phyloP scores from a whole-genome alignment of 2,329 filamentous ascomycete species.

The Fusarium sp. region DNA sequence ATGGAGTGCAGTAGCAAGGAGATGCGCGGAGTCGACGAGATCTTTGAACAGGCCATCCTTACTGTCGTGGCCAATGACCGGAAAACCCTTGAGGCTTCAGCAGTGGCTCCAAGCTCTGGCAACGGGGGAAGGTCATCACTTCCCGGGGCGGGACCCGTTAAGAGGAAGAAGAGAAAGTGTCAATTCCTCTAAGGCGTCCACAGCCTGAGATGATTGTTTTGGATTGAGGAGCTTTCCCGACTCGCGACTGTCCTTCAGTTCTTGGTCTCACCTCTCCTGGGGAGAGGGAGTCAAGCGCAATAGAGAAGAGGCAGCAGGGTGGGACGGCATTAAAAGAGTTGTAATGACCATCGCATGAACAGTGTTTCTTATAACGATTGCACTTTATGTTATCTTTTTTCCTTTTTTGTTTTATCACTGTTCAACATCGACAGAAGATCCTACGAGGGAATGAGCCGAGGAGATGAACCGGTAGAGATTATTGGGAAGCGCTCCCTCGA shows the following conservation, averaged over 20 bases:
- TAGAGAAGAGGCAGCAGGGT: conserved; percentile 28
- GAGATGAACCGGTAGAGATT: conserved; percentile 32
- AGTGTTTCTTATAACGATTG: conserved; percentile 48
- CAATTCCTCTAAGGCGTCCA: conserved; percentile 69
- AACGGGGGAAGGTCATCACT: conserved; percentile 52
- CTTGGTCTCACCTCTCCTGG: conserved; percentile 29
- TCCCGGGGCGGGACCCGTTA: conserved; percentile 59
- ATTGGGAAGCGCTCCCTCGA: conserved; percentile 37
- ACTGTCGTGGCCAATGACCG: conserved; percentile 84
- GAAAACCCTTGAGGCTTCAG: conserved; percentile 65
- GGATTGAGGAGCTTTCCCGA: conserved; percentile 30
- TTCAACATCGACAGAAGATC: conserved; percentile 37
- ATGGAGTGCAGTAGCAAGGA: conserved; percentile 99
- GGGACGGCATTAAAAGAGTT: conserved; percentile 49
- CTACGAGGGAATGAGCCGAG: conserved; percentile 30
- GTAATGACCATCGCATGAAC: conserved; percentile 54
- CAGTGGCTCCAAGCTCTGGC: conserved; percentile 50
- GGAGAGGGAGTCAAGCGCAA: conserved; percentile 26
- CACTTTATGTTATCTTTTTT: conserved; percentile 43
- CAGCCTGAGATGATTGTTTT: conserved; percentile 25
- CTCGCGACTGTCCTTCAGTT: conserved; percentile 22
- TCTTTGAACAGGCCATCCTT: conserved; percentile 90
- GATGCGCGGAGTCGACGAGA: conserved; percentile 93
- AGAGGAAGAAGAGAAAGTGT: conserved; percentile 87
- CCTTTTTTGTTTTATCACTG: conserved; percentile 38